phyloP scores from a whole-genome alignment of 1,139 yeast genomes.

The Magnusiomyces tetraspermus region DNA sequence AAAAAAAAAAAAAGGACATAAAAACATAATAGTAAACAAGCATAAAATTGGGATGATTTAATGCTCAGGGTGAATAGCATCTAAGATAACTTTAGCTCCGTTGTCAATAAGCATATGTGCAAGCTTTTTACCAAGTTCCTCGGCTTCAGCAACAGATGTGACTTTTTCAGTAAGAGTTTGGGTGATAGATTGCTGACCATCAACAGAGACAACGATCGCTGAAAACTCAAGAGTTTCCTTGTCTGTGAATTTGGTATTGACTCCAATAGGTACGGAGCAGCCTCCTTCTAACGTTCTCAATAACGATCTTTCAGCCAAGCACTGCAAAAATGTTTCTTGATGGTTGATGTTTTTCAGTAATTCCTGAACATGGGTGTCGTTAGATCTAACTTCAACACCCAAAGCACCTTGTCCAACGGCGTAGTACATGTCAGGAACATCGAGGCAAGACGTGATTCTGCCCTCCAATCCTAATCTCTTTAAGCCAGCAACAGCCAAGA shows the following conservation, averaged over 20 bases:
- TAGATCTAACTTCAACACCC: constrained; percentile 77
- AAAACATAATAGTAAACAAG: not conserved
- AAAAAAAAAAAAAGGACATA: no score
- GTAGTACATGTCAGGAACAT: constrained; percentile 81
- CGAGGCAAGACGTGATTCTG: constrained; percentile 56
- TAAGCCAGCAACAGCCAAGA: constrained; percentile 89
- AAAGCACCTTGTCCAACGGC: constrained; percentile 98
- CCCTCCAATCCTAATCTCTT: constrained; percentile 58
- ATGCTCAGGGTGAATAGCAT: constrained; percentile 28
- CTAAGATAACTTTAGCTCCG: constrained; percentile 81
- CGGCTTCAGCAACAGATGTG: constrained; percentile 52
- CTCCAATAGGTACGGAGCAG: constrained; percentile 96
- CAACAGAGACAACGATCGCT: constrained; percentile 77
- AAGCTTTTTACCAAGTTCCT: constrained; percentile 55
- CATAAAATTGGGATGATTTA: not conserved
- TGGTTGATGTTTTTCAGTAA: constrained; percentile 59
- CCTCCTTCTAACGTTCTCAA: constrained; percentile 93
- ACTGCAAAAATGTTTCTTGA: constrained; percentile 57
- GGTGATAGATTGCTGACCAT: constrained; percentile 64
- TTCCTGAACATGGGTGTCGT: constrained; percentile 48
- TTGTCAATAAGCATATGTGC: constrained; percentile 57
- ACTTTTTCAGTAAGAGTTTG: constrained; percentile 35
- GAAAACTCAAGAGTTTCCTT: constrained; percentile 40
- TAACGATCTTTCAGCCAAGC: constrained; percentile 83
- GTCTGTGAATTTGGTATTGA: constrained; percentile 49